A percentile compares a stretch with the other conserved stretches of the same genome.
Evolutionary conservation across 2,329 filamentous ascomycete genomes (phyloP).

Genomic region (Apiospora marii): DNA sequence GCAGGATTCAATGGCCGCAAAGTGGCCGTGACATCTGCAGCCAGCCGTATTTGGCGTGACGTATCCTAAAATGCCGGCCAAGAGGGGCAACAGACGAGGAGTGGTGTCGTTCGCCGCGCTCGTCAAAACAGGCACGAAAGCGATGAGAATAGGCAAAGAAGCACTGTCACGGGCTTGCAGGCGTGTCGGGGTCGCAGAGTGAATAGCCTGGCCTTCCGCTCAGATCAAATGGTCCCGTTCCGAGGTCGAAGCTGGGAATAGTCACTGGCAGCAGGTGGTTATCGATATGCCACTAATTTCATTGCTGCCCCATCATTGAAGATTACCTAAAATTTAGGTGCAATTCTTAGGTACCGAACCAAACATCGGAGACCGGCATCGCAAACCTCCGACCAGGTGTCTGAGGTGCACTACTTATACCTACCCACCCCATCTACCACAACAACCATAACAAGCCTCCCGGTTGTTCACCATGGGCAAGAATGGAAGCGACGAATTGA

Average conservation of each 20-base stretch:
- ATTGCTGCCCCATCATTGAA: neutral
- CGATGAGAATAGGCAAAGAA: neutral
- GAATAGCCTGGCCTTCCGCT: neutral
- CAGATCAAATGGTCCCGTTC: neutral
- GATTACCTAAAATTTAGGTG: conserved; percentile 16
- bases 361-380: neutral
- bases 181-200: neutral
- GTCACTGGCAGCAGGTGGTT: neutral
- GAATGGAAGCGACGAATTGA: neutral
- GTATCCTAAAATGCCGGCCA: conserved; percentile 1
- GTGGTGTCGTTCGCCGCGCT: neutral
- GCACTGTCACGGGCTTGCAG: neutral
- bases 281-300: conserved; percentile 21
- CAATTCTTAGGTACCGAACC: neutral
- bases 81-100: neutral
- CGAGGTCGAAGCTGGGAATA: neutral
- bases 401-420: neutral
- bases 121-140: neutral
- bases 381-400: conserved; percentile 8
- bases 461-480: neutral
- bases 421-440: neutral
- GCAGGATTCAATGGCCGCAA: conserved; percentile 14
- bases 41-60: conserved; percentile 14
- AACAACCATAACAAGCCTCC: neutral
- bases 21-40: conserved; percentile 10